These are phyloP conservation scores for Metschnikowia cerradonensis DNA, from an alignment of 805 yeast species.

Conservation along the genomic window DNA sequence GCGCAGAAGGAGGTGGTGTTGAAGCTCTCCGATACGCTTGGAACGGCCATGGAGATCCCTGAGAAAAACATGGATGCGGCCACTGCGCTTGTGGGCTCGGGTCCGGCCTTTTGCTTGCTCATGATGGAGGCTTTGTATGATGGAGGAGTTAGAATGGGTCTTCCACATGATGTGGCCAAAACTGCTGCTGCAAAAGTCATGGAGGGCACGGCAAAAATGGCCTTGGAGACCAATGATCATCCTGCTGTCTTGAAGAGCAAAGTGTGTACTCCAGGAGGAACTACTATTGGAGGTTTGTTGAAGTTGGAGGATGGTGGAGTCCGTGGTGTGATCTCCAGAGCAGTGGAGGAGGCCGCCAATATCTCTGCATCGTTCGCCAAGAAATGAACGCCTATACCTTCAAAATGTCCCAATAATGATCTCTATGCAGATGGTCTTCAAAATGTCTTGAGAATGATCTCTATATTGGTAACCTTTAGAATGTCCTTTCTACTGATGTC, in stretches of 20 bases:
- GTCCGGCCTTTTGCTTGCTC: slow-evolving; percentile 88
- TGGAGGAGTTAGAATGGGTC: slow-evolving; percentile 92
- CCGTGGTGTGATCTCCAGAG: slow-evolving; percentile 81
- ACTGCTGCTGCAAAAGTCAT: slow-evolving; percentile 89
- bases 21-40: slow-evolving; percentile 59
- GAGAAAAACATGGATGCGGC: slow-evolving; percentile 97
- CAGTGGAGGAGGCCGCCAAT: slow-evolving; percentile 87
- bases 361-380: slow-evolving; percentile 56
- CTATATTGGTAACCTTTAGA: too few relatives aligned
- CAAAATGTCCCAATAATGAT: too few relatives aligned
- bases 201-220: slow-evolving; percentile 94
- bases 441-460: too few relatives aligned
- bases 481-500: too few relatives aligned
- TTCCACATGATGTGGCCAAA: slow-evolving; percentile 78
- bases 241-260: slow-evolving; percentile 85
- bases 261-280: slow-evolving; percentile 97
- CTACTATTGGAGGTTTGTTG: slow-evolving; percentile 92
- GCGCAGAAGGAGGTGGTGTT: slow-evolving; percentile 44
- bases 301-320: slow-evolving; percentile 90
- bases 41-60: slow-evolving; percentile 63
- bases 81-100: slow-evolving; percentile 92
- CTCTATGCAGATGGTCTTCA: too few relatives aligned
- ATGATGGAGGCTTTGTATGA: slow-evolving; percentile 91
- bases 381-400: slow-evolving; percentile 18
- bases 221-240: slow-evolving; percentile 71